Percentiles rank a stretch among this genome's conserved stretches.
Evolutionary conservation across 2,329 filamentous ascomycete genomes (phyloP).

Genomic region (Pseudonectria foliicola): DNA sequence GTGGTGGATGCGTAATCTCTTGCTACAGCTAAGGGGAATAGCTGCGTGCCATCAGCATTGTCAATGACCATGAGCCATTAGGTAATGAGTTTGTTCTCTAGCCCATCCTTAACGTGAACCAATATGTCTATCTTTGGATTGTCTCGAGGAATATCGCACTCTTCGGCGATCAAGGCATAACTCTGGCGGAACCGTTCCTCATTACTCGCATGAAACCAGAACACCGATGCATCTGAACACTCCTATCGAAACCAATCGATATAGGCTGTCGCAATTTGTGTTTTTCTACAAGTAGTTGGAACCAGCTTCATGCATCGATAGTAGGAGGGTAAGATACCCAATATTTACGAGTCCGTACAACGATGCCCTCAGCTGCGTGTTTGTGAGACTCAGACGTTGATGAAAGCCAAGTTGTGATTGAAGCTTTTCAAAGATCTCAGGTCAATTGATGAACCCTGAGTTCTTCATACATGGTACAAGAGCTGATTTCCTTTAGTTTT

Average conservation of each 20-base stretch:
- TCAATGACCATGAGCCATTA: conserved; percentile 15
- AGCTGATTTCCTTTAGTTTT: too few species aligned
- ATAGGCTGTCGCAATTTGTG: conserved; percentile 11
- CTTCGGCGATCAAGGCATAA: conserved; percentile 25
- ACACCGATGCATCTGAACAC: conserved; percentile 16
- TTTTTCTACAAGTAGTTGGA: conserved; percentile 7
- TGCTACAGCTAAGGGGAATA: not conserved
- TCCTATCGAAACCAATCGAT: conserved; percentile 6
- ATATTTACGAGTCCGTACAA: conserved; percentile 11
- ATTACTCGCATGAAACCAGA: conserved; percentile 28
- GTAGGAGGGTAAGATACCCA: conserved; percentile 5
- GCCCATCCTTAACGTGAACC: conserved; percentile 24
- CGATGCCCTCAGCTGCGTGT: conserved; percentile 1
- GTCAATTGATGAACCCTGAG: conserved; percentile 8
- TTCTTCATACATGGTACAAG: conserved; percentile 11
- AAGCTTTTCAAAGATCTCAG: conserved; percentile 1
- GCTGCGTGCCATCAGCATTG: conserved; percentile 14
- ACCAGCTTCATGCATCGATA: too few species aligned
- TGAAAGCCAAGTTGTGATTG: conserved; percentile 4
- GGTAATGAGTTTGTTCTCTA: conserved; percentile 9
- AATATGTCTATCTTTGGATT: conserved; percentile 17
- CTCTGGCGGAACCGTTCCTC: conserved; percentile 23
- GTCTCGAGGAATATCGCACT: conserved; percentile 19
- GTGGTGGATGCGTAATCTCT: too few species aligned
- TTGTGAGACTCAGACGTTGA: rapidly evolving